Base-by-base conservation (phyloP, 768 basidiomycete genomes). In the Gautieria morchelliformis region DNA sequence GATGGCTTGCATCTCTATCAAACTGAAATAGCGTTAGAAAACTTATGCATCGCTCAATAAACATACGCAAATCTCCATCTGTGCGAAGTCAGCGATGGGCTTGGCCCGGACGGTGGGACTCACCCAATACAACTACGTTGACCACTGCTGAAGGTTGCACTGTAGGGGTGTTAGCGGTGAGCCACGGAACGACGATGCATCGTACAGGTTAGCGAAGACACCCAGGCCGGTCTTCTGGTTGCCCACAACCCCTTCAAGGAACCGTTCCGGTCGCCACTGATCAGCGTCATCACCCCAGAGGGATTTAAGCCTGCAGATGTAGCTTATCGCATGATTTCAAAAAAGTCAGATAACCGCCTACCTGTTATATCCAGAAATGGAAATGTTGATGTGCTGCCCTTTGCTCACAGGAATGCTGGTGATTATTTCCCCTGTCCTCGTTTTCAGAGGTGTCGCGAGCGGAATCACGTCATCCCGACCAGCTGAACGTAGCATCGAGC, bases 401-500 rank as follows among this genome's bases (percentile, higher is more conserved):
- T 63, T 62, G 24, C 55, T 32, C 19, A 66, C 60, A 9, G 66
- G 56, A 39, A 67, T 58, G 27, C 62, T 58, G 6, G 40, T 52
- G 11, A 66, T 58, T 2, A 49, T 48, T 46, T 63, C 60, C 17
- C 66, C 72, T 0, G 62, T 62, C 30, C 52, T 63, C 8, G 66
- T 63, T 19, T 53, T 60, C 42, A 72, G 60, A 3, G 72, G 72
- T 7, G 60, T 49, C 1, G 67, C 56, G 11, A 74, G 65, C 2
- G 71, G 72, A 20, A 74, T 64, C 14, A 66, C 60, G 50, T 70
- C 70, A 24, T 74, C 70, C 9, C 55, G 51, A 1, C 58, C 60
- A 2, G 71, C 67, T 14, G 33, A 46, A 35, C 71, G 67, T 65
- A 0, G 71, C 67, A 54, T 74, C n/a, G 70, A n/a, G n/a, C n/a